These are phyloP conservation scores for Aspergillus brasiliensis DNA, from an alignment of 2,329 filamentous ascomycete species.

Conservation along the genomic window DNA sequence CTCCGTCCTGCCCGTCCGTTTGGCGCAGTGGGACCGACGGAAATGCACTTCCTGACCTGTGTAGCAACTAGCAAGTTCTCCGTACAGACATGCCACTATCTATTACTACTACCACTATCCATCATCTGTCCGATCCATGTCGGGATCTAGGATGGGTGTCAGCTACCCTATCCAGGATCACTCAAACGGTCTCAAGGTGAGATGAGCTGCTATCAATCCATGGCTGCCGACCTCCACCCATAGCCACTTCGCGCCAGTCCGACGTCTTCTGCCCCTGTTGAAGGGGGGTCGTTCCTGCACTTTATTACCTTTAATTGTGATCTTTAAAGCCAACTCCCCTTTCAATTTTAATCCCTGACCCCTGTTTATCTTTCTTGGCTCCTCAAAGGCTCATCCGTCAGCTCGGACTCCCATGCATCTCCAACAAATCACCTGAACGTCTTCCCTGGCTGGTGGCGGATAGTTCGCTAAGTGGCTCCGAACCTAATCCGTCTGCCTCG, in stretches of 20 bases:
- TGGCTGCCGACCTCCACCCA: slow-evolving; percentile 1
- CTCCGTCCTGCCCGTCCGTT: slow-evolving; percentile 4
- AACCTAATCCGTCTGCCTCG: slow-evolving; percentile 21
- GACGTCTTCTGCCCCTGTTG: background rate
- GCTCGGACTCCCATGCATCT: slow-evolving; percentile 9
- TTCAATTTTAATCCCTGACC: background rate
- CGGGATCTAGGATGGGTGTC: slow-evolving; percentile 4
- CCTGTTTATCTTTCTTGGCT: slow-evolving; percentile 2
- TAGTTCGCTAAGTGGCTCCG: slow-evolving; percentile 31
- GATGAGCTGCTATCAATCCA: background rate
- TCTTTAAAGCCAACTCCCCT: background rate
- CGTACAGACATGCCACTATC: background rate
- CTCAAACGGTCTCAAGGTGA: slow-evolving; percentile 3
- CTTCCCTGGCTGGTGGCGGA: slow-evolving; percentile 26
- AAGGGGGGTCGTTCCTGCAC: background rate
- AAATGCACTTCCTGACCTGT: slow-evolving; percentile 10
- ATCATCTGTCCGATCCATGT: background rate
- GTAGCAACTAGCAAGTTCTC: background rate
- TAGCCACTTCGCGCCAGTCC: background rate
- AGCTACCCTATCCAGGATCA: slow-evolving; percentile 3
- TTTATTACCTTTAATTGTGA: background rate
- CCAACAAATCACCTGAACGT: slow-evolving; percentile 13
- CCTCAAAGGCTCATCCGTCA: background rate
- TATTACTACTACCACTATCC: background rate
- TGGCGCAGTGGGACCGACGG: slow-evolving; percentile 6